These are phyloP conservation scores for Termitomyces sp. DNA, from an alignment of 768 basidiomycete species.

Conservation along the genomic window DNA sequence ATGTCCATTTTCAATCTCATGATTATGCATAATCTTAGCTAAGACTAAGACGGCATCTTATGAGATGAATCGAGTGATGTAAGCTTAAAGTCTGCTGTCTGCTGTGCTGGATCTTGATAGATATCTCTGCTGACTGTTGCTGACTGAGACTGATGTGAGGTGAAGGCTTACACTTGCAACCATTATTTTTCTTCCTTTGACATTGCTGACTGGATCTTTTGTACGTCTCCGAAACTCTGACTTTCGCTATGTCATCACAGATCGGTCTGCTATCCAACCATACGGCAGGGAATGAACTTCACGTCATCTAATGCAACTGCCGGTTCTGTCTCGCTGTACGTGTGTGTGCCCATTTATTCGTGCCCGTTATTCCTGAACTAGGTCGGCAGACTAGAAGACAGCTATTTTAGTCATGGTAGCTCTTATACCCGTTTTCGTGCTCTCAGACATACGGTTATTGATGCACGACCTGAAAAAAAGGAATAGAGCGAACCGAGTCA, in stretches of 20 bases:
- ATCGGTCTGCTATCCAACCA: background rate
- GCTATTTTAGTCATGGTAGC: constrained; percentile 53
- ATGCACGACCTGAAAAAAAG: constrained; percentile 43
- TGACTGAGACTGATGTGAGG: constrained; percentile 19
- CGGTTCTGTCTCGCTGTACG: constrained; percentile 40
- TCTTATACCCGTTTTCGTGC: constrained; percentile 47
- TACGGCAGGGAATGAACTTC: constrained; percentile 62
- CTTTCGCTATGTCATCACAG: background rate
- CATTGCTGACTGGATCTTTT: constrained; percentile 67
- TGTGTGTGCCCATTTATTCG: background rate
- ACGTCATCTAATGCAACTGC: constrained; percentile 42
- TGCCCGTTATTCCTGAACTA: background rate
- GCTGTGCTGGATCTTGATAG: background rate
- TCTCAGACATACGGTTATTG: constrained; percentile 40
- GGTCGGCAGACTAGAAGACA: constrained; percentile 49
- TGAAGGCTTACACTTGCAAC: constrained; percentile 62
- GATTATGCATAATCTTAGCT: background rate
- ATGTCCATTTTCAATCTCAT: constrained; percentile 30
- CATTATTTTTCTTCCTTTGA: constrained; percentile 67
- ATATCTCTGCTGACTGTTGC: background rate
- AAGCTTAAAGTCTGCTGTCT: constrained; percentile 16
- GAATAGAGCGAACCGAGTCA: constrained; percentile 20
- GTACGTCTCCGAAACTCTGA: constrained; percentile 13
- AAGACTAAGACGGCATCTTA: constrained; percentile 53
- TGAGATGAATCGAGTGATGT: constrained; percentile 72